Evolutionary conservation across 768 basidiomycete genomes (phyloP).

Genomic region (Termitomyces sp.): DNA sequence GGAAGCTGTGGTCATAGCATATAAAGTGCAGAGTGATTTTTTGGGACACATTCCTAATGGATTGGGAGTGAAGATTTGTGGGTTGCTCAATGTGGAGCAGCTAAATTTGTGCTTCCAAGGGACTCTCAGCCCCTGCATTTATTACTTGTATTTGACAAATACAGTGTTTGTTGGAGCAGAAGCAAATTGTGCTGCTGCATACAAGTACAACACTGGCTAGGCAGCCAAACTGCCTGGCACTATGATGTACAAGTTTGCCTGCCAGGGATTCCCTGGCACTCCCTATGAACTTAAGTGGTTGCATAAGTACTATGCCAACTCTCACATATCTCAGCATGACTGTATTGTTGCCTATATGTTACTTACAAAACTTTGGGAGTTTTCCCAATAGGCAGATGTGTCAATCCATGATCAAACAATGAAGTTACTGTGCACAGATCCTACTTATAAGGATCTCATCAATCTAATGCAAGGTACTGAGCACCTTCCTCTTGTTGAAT

Average conservation of each 20-base stretch:
- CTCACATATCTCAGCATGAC: background rate
- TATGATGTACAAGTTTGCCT: background rate
- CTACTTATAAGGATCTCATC: too few species aligned
- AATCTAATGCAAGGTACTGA: too few species aligned
- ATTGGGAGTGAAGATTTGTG: background rate
- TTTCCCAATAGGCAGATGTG: background rate
- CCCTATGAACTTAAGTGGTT: background rate
- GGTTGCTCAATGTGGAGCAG: background rate
- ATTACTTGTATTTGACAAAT: background rate
- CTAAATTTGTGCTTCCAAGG: background rate
- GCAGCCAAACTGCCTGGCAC: background rate
- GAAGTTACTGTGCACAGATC: background rate
- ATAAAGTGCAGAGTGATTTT: background rate
- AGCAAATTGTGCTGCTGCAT: background rate
- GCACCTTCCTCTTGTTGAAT: too few species aligned
- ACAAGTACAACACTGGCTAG: background rate
- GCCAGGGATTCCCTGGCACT: background rate
- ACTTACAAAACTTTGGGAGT: background rate
- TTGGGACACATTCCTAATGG: background rate
- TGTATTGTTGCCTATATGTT: background rate
- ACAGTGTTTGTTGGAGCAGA: background rate
- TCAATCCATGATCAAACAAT: background rate
- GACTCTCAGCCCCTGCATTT: background rate
- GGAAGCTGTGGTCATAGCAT: too few species aligned
- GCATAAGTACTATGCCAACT: background rate